phyloP scores from a whole-genome alignment of 306 rosid genomes.

The Vigna trinervia region DNA sequence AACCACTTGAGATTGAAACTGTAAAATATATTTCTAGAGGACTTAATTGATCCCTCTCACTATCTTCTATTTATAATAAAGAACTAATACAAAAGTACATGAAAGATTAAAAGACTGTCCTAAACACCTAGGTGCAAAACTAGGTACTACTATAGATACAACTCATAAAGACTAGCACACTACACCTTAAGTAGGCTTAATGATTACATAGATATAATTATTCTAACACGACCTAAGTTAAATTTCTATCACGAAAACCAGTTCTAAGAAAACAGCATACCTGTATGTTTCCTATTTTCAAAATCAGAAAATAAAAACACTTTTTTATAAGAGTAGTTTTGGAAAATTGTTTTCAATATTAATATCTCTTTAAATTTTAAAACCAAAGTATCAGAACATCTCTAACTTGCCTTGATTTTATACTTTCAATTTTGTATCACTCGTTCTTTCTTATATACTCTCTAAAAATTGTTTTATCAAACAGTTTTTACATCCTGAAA shows the following conservation, averaged over 20 bases:
- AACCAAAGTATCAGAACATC: not conserved
- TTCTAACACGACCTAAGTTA: too few species aligned
- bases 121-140: too few species aligned
- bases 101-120: too few species aligned
- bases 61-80: too few species aligned
- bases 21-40: too few species aligned
- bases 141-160: too few species aligned
- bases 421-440: not conserved
- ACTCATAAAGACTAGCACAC: too few species aligned
- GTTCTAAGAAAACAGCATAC: not conserved
- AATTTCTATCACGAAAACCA: not conserved
- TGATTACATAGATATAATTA: too few species aligned
- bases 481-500: not conserved
- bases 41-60: too few species aligned
- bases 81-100: too few species aligned
- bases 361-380: not conserved
- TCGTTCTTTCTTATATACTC: not conserved
- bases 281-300: not conserved
- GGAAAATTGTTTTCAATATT: not conserved
- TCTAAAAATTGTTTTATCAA: not conserved
- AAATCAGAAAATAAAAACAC: not conserved
- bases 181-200: too few species aligned
- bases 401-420: not conserved
- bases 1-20: too few species aligned
- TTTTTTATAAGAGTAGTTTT: not conserved